Evolutionary conservation across 2,329 filamentous ascomycete genomes (phyloP), one percentile per base, ranked within the genome.

Genomic region (Pezicula neosporulosa): DNA sequence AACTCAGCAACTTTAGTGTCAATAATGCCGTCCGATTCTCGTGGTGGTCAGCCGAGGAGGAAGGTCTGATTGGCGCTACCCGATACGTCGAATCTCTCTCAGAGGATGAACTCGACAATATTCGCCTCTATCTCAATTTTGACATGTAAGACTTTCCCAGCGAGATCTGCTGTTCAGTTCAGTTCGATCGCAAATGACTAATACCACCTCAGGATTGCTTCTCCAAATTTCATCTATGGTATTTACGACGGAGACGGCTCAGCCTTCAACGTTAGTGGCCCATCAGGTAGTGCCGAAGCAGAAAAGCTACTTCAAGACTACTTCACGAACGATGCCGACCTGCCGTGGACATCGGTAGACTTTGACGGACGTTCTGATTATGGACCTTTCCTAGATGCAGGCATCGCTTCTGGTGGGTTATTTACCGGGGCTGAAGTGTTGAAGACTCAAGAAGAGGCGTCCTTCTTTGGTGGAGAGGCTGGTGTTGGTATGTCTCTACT

Each of bases 331-430:
- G 54, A 56, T 28, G 48, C 52, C 13, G 48, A 48, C 9, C 19
- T 51, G 36, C 56, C 54, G 35, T 53, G 52, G 38, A 53, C 52
- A 3, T 30, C 48, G 15, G 52, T 52, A 19, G 53, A 82, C 3
- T 92, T 92, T 59, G 85, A 90, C 59, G 88, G 88, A 6, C 83
- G 88, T 51, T 88, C 83, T 56, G 89, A 93, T 68, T 92, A 93
- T 61, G 86, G 84, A 28, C 85, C 82, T 1, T 92, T 92, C 72
- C 85, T 90, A 59, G 76, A 80, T 18, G 77, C 80, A 48, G 85
- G 84, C 4, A 89, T 91, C 33, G 85, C 88, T 0, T 80, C 81
- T 0, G 87, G 88, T 12, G 88, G 88, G 24, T 81, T 91, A 54
- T 86, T 87, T 48, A 89, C 87, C 1, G 88, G 88, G 37, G 87